Conservation (phyloP, 2,329 filamentous ascomycete species). For the Trichoderma aggressivum region DNA sequence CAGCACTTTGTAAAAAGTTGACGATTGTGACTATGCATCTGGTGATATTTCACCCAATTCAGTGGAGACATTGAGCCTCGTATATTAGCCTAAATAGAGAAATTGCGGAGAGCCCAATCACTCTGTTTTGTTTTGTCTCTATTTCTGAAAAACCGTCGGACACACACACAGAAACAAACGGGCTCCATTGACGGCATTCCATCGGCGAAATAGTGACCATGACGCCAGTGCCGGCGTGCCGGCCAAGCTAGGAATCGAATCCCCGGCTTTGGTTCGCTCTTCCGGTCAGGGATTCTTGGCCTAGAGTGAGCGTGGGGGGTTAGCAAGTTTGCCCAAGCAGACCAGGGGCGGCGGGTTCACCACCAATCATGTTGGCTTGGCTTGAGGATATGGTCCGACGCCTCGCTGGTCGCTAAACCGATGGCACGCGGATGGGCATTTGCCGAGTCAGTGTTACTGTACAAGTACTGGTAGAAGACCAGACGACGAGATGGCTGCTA, state of each 20-base stretch:
- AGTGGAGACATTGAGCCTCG: constrained; percentile 3
- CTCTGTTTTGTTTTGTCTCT: not conserved
- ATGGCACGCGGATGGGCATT: not conserved
- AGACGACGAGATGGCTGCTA: not conserved
- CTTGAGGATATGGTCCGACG: not conserved
- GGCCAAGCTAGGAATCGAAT: constrained; percentile 3
- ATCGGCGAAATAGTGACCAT: constrained; percentile 13
- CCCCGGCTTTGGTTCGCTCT: constrained; percentile 8
- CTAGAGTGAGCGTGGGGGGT: constrained; percentile 4
- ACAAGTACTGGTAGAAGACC: not conserved
- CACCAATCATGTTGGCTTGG: not conserved
- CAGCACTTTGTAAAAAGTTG: not conserved
- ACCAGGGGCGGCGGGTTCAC: not conserved
- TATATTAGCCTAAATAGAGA: constrained; percentile 7
- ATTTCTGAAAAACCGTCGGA: not conserved
- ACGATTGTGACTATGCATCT: not conserved
- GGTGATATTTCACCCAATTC: constrained; percentile 11
- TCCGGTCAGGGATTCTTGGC: not conserved
- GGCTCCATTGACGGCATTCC: constrained; percentile 12
- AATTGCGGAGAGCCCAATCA: constrained; percentile 5
- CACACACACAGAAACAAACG: not conserved
- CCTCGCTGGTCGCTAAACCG: not conserved
- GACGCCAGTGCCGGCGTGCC: constrained; percentile 11
- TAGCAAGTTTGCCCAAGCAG: not conserved
- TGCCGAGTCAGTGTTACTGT: not conserved